phyloP scores from a whole-genome alignment of 129 eudicot genomes.

The Lactuca saligna region DNA sequence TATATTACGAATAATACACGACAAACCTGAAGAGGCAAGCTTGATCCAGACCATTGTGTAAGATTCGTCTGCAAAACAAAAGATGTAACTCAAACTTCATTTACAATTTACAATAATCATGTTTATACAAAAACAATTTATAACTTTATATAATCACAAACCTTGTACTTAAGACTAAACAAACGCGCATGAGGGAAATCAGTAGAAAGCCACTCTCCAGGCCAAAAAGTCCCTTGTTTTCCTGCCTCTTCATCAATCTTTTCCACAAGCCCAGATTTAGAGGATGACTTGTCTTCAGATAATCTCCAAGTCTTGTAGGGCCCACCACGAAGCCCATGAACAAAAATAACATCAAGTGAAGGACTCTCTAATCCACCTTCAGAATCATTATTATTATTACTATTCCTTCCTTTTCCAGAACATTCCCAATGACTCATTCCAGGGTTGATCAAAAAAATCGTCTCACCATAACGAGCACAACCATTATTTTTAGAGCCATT shows the following conservation, averaged over 20 bases:
- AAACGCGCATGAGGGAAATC: constrained; percentile 93
- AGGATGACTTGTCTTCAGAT: constrained; percentile 86
- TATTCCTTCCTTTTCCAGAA: constrained; percentile 26
- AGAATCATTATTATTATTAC: constrained; percentile 20
- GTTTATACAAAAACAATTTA: not conserved
- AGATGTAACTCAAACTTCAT: not conserved
- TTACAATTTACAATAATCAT: constrained; percentile 11
- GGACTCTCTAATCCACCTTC: constrained; percentile 38
- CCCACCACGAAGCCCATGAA: constrained; percentile 96
- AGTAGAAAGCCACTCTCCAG: constrained; percentile 96
- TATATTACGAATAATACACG: not conserved
- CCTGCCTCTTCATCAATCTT: constrained; percentile 99
- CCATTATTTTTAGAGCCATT: constrained; percentile 11
- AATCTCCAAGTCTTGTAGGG: constrained; percentile 95
- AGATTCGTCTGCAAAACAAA: constrained; percentile 85
- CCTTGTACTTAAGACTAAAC: constrained; percentile 97
- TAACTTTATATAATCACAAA: constrained; percentile 31
- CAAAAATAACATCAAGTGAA: constrained; percentile 75
- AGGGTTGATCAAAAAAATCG: constrained; percentile 84
- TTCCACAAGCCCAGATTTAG: constrained; percentile 97
- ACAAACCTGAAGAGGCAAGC: constrained; percentile 93
- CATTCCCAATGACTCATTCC: constrained; percentile 85
- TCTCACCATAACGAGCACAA: constrained; percentile 77
- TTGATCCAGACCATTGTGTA: constrained; percentile 99
- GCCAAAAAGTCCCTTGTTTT: constrained; percentile 95